Conservation (phyloP, 352 stramenopile genomes). For the Plasmopara halstedii region DNA sequence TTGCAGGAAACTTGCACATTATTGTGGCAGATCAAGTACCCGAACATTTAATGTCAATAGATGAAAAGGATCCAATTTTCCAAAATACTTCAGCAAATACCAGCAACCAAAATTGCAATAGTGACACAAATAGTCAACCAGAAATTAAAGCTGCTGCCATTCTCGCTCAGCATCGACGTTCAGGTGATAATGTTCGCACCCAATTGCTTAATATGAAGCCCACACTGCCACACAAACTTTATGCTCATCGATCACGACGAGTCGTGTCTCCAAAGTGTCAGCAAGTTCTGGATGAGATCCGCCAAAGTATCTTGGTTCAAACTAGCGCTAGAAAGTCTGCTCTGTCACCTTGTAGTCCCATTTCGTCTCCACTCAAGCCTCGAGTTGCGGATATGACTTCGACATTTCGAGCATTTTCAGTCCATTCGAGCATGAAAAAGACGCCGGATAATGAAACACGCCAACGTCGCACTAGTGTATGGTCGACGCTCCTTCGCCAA, state of each 20-base stretch:
- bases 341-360: constrained; percentile 3
- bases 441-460: constrained; percentile 6
- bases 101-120: background rate
- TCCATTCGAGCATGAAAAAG: constrained; percentile 15
- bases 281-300: constrained; percentile 38
- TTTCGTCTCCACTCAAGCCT: constrained; percentile 6
- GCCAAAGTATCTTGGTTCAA: constrained; percentile 27
- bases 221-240: constrained; percentile 2
- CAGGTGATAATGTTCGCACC: constrained; percentile 28
- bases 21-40: constrained; percentile 24
- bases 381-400: constrained; percentile 12
- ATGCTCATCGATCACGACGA: constrained; percentile 2
- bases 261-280: constrained; percentile 33
- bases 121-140: constrained; percentile 6
- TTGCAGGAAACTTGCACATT: constrained; percentile 53
- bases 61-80: constrained; percentile 3
- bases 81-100: too few relatives aligned
- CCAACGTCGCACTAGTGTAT: constrained; percentile 22
- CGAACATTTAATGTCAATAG: background rate
- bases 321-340: constrained; percentile 14
- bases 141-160: constrained; percentile 12
- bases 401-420: constrained; percentile 24
- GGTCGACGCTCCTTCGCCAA: constrained; percentile 33
- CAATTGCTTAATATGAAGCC: constrained; percentile 30
- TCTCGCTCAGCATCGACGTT: constrained; percentile 11